Base-by-base conservation (phyloP, 2,329 filamentous ascomycete genomes). In the Neobulgaria alba region DNA sequence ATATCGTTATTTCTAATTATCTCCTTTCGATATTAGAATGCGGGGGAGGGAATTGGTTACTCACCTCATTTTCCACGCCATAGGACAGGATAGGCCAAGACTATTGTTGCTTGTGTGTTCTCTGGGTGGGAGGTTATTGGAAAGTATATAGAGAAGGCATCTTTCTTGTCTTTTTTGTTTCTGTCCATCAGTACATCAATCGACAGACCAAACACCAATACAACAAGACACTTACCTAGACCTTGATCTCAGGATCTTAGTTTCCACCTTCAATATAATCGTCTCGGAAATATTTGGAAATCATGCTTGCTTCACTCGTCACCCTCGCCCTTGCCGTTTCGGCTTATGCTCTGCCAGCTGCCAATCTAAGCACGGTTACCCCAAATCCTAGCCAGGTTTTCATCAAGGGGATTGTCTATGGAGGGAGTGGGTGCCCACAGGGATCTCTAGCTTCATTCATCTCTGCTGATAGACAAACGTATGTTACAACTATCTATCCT, bases 391-490 rank as follows among this genome's bases (percentile, higher is more conserved):
- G 39, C 29, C 30, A 46, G 29, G 48, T 53, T 18, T 46, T 35
- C 5, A 51, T 53, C 35, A 44, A 44, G 10, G 34, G 38, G 12
- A 47, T 53, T 10, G 35, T 35, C 2, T 53, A 51, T 21, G 49
- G 48, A 17, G 50, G 50, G 4, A 41, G 41, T 21, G 50, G 50
- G 15, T 51, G 50, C 23, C 50, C 50, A 10, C 45, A 49, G 36
- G 45, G 47, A 10, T 39, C 41, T 10, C 23, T 53, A 7, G 43
- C 39, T 4, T 44, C 41, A 32, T 51, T 37, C 38, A 44, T 51
- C 30, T 51, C 48, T 23, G 19, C 35, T 29, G 50, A 53, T 38
- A 40, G 42, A 30, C 42, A 45, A 41, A 53, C 47, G 48, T 51
- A n/a, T 26, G 38, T 39, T 10, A n/a, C 18, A 12, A n/a, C n/a